These are phyloP conservation scores for Candida mattraensis DNA, from an alignment of 805 yeast genomes.

Conservation along the genomic window DNA sequence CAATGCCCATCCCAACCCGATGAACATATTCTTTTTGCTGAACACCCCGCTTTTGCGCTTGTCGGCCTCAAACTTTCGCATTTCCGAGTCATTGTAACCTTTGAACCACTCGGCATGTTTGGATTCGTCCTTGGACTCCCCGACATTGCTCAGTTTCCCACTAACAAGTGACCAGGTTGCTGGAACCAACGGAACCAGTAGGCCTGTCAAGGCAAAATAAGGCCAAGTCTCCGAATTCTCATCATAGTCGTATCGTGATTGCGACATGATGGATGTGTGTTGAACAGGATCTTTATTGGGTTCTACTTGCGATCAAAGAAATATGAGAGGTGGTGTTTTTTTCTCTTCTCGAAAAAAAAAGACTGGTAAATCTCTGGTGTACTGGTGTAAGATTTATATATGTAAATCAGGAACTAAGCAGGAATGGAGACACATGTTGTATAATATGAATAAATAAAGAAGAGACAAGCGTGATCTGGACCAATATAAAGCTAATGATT, in stretches of 20 bases:
- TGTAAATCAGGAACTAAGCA: too few relatives aligned
- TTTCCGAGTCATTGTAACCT: conserved; percentile 34
- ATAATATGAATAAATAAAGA: too few relatives aligned
- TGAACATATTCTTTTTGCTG: conserved; percentile 29
- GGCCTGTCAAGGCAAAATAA: conserved; percentile 73
- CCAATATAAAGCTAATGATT: too few relatives aligned
- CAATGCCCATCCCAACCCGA: conserved; percentile 61
- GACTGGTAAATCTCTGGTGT: too few relatives aligned
- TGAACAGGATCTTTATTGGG: too few relatives aligned
- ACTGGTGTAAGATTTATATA: too few relatives aligned
- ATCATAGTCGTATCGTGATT: conserved; percentile 72
- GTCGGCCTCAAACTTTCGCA: conserved; percentile 31
- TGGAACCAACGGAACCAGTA: conserved; percentile 69
- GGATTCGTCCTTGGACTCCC: conserved; percentile 13
- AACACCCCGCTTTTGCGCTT: conserved; percentile 33
- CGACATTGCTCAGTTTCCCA: conserved; percentile 2
- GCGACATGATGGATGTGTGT: conserved; percentile 46
- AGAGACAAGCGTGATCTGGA: too few relatives aligned
- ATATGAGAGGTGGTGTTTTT: too few relatives aligned
- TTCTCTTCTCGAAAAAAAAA: too few relatives aligned
- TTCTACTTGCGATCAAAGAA: too few relatives aligned
- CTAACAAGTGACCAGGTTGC: conserved; percentile 29
- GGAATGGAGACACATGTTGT: too few relatives aligned
- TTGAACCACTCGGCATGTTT: conserved; percentile 31
- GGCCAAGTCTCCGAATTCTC: conserved; percentile 95